Evolutionary conservation across 1,284 basidiomycete species (phyloP).

Genomic region (Ustilago curta): DNA sequence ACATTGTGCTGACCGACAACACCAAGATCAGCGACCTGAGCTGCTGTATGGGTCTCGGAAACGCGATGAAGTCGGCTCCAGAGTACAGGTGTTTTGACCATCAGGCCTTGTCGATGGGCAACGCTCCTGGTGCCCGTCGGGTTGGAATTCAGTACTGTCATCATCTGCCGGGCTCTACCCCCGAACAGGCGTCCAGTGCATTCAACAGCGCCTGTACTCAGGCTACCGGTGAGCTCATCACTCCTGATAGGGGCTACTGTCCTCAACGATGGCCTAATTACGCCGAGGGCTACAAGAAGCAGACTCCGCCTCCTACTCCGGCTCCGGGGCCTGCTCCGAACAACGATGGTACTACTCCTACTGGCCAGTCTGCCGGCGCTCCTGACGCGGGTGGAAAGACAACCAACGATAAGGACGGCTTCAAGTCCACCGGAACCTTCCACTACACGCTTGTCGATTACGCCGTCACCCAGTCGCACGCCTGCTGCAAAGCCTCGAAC

Average conservation of each 20-base stretch:
- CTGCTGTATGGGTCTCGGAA: conserved; percentile 29
- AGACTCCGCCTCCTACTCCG: conserved; percentile 6
- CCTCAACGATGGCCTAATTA: conserved; percentile 40
- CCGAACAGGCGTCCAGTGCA: background rate
- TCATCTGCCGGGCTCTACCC: conserved; percentile 11
- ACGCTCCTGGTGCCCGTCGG: conserved; percentile 16
- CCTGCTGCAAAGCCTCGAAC: conserved; percentile 24
- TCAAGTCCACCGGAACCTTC: conserved; percentile 33
- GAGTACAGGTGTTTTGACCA: conserved; percentile 20
- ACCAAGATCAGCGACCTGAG: conserved; percentile 30
- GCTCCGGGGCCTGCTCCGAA: background rate
- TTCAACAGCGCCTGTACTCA: conserved; percentile 18
- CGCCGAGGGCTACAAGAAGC: conserved; percentile 19
- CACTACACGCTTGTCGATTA: conserved; percentile 38
- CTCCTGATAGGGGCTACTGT: conserved; percentile 22
- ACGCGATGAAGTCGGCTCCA: background rate
- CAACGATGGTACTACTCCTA: background rate
- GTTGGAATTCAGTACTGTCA: conserved; percentile 29
- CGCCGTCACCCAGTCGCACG: conserved; percentile 25
- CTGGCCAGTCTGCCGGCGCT: background rate
- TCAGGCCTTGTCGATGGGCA: conserved; percentile 8
- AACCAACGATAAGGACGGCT: conserved; percentile 35
- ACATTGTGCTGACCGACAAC: conserved; percentile 43
- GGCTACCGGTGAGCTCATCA: conserved; percentile 1
- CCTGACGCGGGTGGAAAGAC: conserved; percentile 6